Percentiles rank a stretch among this genome's conserved stretches.
Evolutionary conservation across 176 grass and related monocot species (phyloP).

Genomic region (Oryza punctata): DNA sequence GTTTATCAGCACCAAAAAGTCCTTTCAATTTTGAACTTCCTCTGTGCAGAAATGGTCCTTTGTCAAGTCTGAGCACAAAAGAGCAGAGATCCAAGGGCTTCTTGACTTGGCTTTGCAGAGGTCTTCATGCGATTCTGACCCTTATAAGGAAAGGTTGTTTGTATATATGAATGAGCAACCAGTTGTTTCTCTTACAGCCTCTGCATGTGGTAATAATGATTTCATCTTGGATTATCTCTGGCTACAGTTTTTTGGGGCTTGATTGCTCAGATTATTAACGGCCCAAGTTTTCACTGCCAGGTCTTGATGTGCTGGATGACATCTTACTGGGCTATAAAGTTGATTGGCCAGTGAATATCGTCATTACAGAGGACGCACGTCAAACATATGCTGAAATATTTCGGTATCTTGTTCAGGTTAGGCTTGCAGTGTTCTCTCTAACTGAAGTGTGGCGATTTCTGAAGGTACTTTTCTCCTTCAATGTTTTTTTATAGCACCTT

Average conservation of each 20-base stretch:
- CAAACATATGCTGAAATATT: slow-evolving; percentile 96
- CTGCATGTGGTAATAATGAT: slow-evolving; percentile 63
- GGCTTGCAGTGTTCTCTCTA: slow-evolving; percentile 76
- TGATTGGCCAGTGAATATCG: slow-evolving; percentile 91
- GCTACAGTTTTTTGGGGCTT: slow-evolving; percentile 8
- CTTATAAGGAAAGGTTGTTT: slow-evolving; percentile 84
- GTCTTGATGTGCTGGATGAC: slow-evolving; percentile 69
- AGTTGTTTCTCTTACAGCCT: slow-evolving; percentile 42
- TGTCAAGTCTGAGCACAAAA: slow-evolving; percentile 68
- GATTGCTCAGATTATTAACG: slow-evolving; percentile 33
- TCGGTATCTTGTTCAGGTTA: slow-evolving; percentile 82
- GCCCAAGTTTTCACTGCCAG: slow-evolving; percentile 49
- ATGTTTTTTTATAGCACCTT: slow-evolving; percentile 25
- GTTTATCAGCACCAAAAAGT: slow-evolving; percentile 21
- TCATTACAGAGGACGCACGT: slow-evolving; percentile 78
- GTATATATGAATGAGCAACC: slow-evolving; percentile 64
- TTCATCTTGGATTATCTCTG: slow-evolving; percentile 14
- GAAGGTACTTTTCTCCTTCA: slow-evolving; percentile 59
- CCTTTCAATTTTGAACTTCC: slow-evolving; percentile 26
- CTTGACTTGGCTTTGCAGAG: slow-evolving; percentile 88
- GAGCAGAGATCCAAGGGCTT: slow-evolving; percentile 78
- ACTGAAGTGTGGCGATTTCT: slow-evolving; percentile 75
- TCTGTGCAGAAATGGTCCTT: slow-evolving; percentile 69
- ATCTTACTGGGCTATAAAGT: slow-evolving; percentile 91
- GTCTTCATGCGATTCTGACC: slow-evolving; percentile 86